A percentile compares a stretch with the other conserved stretches of the same genome.
Evolutionary conservation across 345 rosid species (phyloP).

Genomic region (Angophora floribunda): DNA sequence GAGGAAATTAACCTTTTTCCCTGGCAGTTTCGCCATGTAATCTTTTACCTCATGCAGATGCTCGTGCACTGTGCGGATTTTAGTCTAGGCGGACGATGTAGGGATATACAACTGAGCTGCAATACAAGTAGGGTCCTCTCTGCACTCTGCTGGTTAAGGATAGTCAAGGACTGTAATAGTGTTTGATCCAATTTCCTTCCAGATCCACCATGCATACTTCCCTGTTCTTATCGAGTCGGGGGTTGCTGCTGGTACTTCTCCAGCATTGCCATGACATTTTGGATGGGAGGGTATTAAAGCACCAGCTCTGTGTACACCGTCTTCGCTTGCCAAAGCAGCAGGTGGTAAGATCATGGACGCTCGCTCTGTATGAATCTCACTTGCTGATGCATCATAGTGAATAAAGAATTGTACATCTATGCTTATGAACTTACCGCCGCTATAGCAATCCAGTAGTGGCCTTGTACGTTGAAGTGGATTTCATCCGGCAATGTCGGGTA

Average conservation of each 20-base stretch:
- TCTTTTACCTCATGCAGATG: no score
- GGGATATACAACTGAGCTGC: constrained; percentile 19
- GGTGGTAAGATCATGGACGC: background rate
- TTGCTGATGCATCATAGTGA: background rate
- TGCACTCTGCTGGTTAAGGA: constrained; percentile 19
- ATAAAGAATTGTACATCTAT: background rate
- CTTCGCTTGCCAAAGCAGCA: background rate
- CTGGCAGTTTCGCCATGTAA: no score
- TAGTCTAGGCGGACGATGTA: constrained; percentile 36
- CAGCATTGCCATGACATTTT: constrained; percentile 21
- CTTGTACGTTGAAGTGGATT: constrained; percentile 53
- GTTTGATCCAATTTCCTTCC: constrained; percentile 43
- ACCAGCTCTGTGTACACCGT: constrained; percentile 1
- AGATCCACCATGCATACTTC: constrained; percentile 48
- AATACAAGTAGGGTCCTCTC: constrained; percentile 40
- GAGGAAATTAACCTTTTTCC: no score
- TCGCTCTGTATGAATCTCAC: no score
- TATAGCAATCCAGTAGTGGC: constrained; percentile 61
- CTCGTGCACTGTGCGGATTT: background rate
- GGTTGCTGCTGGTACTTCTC: constrained; percentile 2
- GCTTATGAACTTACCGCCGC: constrained; percentile 19
- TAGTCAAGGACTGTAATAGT: constrained; percentile 28
- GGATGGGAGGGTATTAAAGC: constrained; percentile 24
- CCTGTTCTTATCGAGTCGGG: background rate
- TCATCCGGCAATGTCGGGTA: constrained; percentile 68